Base-by-base conservation (phyloP, 75 land plant genomes). In the Sequoiadendron giganteum region DNA sequence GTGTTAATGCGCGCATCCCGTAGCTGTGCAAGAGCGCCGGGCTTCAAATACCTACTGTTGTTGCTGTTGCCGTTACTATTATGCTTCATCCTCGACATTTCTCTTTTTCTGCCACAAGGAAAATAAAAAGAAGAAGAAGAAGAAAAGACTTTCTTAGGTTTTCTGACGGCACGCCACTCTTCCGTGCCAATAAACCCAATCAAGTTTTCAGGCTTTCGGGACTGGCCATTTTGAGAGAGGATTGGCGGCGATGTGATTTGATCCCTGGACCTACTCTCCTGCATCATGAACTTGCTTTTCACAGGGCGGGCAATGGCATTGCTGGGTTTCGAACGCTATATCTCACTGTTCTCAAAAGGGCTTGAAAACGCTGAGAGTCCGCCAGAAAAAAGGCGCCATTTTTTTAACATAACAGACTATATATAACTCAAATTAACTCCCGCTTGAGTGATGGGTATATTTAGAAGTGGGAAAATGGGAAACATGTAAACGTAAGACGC, bases 21-120 rank as follows among this genome's bases (percentile, higher is more conserved):
- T 36, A 93, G 84, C 87, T 92, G 95, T n/a, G 96, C 96, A 45
- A 96, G 91, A 16, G 95, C 92, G 28, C 97, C 96, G 9, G 96
- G 97, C 88, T 90, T 94, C 58, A 96, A 85, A 73, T 94, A 96
- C 87, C 82, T 90, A 13, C 86, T 93, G 70, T 81, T 86, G 70
- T 81, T 86, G 28, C 6, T 61, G 68, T 65, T 65, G 1, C 70
- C n/a, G 8, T 65, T 28, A 18, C 83, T 42, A 87, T 45, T 87
- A 85, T 82, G 87, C 28, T 47, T 56, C 34, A 85, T 78, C 76
- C 87, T 92, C 14, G 84, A 47, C 14, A 1, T 30, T n/a, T 82
- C 84, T 47, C 54, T 82, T 45, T 42, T 82, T n/a, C 48, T 43
- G 52, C 52, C 42, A 82, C 11, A 47, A 5, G 70, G 70, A 7